phyloP scores from a whole-genome alignment of 2,329 filamentous ascomycete genomes.

The Chrysoporthe cubensis region DNA sequence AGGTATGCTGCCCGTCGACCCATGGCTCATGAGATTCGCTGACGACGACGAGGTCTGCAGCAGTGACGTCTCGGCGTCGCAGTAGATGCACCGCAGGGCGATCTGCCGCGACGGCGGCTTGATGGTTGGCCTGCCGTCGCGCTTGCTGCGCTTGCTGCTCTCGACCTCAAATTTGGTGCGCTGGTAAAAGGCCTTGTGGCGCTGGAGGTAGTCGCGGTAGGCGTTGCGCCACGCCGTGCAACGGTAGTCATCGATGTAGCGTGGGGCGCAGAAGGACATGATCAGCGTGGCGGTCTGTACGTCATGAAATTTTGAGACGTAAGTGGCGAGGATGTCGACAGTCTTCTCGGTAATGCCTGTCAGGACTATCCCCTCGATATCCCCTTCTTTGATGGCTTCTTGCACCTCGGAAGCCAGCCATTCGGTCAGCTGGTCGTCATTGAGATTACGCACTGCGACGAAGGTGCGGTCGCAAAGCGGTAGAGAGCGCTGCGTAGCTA shows the following conservation, averaged over 20 bases:
- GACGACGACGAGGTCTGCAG: slow-evolving; percentile 30
- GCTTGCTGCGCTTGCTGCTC: slow-evolving; percentile 71
- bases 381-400: slow-evolving; percentile 65
- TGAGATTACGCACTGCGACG: slow-evolving; percentile 70
- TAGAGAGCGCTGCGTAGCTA: slow-evolving; percentile 73
- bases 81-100: slow-evolving; percentile 77
- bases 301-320: slow-evolving; percentile 76
- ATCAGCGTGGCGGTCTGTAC: slow-evolving; percentile 79
- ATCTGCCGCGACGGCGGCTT: slow-evolving; percentile 71
- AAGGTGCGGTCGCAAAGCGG: slow-evolving; percentile 75
- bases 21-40: slow-evolving; percentile 16
- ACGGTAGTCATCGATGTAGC: slow-evolving; percentile 77
- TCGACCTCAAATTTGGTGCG: slow-evolving; percentile 79
- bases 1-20: slow-evolving; percentile 21
- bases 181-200: slow-evolving; percentile 73
- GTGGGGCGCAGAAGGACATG: slow-evolving; percentile 73
- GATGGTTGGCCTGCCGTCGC: slow-evolving; percentile 65
- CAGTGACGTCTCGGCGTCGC: slow-evolving; percentile 61
- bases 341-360: slow-evolving; percentile 75
- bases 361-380: slow-evolving; percentile 77
- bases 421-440: slow-evolving; percentile 62
- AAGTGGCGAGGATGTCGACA: slow-evolving; percentile 76
- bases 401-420: slow-evolving; percentile 71
- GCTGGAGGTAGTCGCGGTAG: slow-evolving; percentile 74
- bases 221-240: slow-evolving; percentile 73